phyloP scores from a whole-genome alignment of 148 eudicot species.

The Talinum fruticosum region DNA sequence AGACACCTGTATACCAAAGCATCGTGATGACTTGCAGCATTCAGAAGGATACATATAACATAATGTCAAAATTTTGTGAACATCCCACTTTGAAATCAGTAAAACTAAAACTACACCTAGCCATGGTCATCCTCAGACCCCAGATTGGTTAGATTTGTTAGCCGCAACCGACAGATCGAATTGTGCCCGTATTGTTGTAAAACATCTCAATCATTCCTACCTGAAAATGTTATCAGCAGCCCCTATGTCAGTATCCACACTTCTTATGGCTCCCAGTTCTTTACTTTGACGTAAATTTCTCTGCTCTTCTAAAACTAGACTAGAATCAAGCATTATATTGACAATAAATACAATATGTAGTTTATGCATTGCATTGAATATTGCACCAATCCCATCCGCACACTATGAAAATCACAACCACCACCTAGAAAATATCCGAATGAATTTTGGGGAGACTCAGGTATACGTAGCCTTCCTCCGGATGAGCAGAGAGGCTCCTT shows the following conservation, averaged over 20 bases:
- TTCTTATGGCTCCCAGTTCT: not conserved
- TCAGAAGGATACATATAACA: not conserved
- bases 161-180: not conserved
- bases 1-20: not conserved
- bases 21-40: not conserved
- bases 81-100: not conserved
- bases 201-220: not conserved
- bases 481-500: not conserved
- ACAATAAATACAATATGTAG: not conserved
- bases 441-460: not conserved
- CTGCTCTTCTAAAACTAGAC: not conserved
- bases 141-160: not conserved
- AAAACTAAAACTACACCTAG: not conserved
- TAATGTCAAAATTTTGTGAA: not conserved
- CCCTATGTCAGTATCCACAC: slow-evolving; percentile 8
- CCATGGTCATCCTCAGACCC: not conserved
- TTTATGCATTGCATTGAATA: not conserved
- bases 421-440: not conserved
- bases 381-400: not conserved
- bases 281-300: not conserved
- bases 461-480: not conserved
- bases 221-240: slow-evolving; percentile 4
- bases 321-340: not conserved
- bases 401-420: not conserved
- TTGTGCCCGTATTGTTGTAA: not conserved